Evolutionary conservation across 345 rosid species (phyloP), one percentile per base, ranked within the genome.

Genomic region (Dovyalis caffra): DNA sequence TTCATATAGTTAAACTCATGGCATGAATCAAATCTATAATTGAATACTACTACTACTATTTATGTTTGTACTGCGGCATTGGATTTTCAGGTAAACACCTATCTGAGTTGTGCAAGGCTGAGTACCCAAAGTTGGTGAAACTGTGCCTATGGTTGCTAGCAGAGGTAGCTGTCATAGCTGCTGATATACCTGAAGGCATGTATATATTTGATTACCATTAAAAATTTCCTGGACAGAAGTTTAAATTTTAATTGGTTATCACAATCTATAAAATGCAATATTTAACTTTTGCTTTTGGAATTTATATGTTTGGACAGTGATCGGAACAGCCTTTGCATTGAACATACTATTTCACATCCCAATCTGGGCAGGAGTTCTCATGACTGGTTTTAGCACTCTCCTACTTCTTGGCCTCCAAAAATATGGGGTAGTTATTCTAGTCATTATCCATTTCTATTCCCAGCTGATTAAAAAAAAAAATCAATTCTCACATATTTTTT

Each of bases 251-350:
- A 43, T 11, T 11, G 49, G 49, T 43, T 14, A 0, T 49, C 9
- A 49, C 56, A 49, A 49, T 20, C 6, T 49, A 20, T 20, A 20
- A 8, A 49, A 8, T 6, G 56, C 56, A 6, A 1, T 20, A 20
- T 20, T 21, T 49, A 1, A 49, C 56, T 3, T 2, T 49, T 49
- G 14, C 14, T 20, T 20, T 1, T 6, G 18, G 15, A 43, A 8
- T 49, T 0, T 20, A 2, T 6, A 6, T 0, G 2, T 49, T 49
- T 1, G 1, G 9, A 49, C 56, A 49, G 84, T 77, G 64, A 73
- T 77, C 34, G 84, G 84, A 16, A 81, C 84, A 6, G 80, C 84
- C 18, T 77, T 81, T 35, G 81, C 80, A 3, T 61, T 81, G 34
- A 73, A 77, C 69, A 81, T 77, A 40, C 78, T 81, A 14, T 74